These are phyloP conservation scores for Rheum nobile DNA, from an alignment of 148 eudicot genomes.

Conservation along the genomic window DNA sequence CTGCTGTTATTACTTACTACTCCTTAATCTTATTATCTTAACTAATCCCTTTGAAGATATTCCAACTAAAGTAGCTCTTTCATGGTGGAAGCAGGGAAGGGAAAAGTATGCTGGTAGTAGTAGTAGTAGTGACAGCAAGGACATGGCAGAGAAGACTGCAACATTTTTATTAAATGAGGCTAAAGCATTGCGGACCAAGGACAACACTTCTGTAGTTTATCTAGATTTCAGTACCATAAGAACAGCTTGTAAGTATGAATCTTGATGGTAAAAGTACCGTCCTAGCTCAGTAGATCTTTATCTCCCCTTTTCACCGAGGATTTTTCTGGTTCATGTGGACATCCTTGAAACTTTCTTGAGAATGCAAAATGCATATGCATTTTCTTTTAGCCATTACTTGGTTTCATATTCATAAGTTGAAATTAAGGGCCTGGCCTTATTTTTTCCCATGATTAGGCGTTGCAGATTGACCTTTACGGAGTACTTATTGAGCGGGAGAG, in stretches of 20 bases:
- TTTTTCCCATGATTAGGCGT: too few species aligned
- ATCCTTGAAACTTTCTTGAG: not conserved
- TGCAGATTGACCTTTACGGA: too few species aligned
- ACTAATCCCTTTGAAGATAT: not conserved
- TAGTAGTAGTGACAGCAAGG: constrained; percentile 18
- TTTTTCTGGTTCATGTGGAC: not conserved
- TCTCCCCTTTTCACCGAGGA: not conserved
- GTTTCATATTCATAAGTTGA: too few species aligned
- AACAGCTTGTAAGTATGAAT: constrained; percentile 41
- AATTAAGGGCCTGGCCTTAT: not conserved
- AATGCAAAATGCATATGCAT: not conserved
- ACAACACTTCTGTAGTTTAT: constrained; percentile 80
- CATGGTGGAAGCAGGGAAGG: constrained; percentile 38
- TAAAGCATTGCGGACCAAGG: constrained; percentile 81
- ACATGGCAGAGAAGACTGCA: constrained; percentile 60
- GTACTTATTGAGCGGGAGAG: too few species aligned
- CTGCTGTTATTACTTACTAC: not conserved
- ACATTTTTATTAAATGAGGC: constrained; percentile 68
- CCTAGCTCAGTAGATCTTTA: not conserved
- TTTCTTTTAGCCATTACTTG: not conserved
- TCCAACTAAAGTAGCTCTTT: not conserved
- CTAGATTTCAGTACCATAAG: constrained; percentile 52
- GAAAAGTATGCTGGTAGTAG: constrained; percentile 33
- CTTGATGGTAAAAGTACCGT: not conserved
- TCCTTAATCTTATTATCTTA: not conserved